Percentiles rank a stretch among this genome's conserved stretches.
Conservation (phyloP, 495 filamentous ascomycete genomes). For the Xylaria longipes region DNA sequence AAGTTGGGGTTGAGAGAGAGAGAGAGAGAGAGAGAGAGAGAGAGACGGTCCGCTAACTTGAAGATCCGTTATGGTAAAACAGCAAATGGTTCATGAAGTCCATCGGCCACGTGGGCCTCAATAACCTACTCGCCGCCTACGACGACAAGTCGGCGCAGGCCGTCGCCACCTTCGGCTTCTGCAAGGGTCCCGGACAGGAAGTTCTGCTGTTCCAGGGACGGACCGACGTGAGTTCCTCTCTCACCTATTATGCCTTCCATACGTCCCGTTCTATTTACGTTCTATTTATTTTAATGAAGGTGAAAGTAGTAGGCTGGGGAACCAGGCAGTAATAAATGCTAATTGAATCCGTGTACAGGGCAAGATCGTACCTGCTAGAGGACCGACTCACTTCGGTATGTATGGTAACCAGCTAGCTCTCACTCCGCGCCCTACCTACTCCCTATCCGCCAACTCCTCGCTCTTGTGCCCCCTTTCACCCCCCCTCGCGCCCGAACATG, state of each 20-base stretch:
- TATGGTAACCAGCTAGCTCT: conserved; percentile 26
- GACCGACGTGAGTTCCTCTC: conserved; percentile 55
- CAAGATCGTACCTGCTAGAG: conserved; percentile 77
- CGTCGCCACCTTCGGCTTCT: conserved; percentile 96
- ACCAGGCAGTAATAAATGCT: not conserved
- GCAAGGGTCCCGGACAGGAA: conserved; percentile 80
- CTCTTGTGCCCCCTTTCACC: not conserved
- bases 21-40: not conserved
- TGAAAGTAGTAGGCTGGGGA: not conserved
- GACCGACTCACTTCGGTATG: conserved; percentile 82
- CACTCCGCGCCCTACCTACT: not conserved
- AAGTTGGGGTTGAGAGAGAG: not conserved
- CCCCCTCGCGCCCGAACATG: not conserved
- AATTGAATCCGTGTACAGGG: conserved; percentile 54
- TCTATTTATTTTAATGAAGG: not conserved
- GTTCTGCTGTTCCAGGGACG: conserved; percentile 90
- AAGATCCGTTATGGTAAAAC: not conserved
- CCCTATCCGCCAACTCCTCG: not conserved
- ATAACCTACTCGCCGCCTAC: conserved; percentile 89
- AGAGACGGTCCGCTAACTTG: conserved; percentile 20
- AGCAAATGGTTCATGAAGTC: conserved; percentile 93
- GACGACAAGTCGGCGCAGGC: conserved; percentile 89
- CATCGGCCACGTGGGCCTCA: conserved; percentile 82
- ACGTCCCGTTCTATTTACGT: no score
- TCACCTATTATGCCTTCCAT: not conserved